Conservation (phyloP, 495 filamentous ascomycete genomes). For the Geopyxis carbonaria region DNA sequence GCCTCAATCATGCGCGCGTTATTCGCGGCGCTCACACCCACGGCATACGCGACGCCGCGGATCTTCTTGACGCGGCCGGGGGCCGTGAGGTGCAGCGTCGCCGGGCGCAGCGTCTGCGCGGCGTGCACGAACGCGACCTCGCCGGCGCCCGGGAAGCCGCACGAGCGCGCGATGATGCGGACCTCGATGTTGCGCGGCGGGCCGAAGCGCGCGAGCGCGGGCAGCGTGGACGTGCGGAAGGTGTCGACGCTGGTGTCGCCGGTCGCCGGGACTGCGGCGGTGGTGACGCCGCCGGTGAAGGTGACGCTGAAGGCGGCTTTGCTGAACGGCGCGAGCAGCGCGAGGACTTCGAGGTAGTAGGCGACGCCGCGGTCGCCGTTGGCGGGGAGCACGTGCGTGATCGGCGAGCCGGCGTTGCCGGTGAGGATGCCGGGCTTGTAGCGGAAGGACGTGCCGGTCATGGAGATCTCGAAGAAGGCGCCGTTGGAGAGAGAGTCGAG, state of each 20-base stretch:
- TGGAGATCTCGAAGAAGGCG: constrained; percentile 79
- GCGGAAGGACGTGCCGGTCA: constrained; percentile 79
- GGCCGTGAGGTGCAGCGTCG: constrained; percentile 81
- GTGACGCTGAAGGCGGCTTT: constrained; percentile 76
- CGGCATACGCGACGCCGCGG: constrained; percentile 81
- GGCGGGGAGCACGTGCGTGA: constrained; percentile 60
- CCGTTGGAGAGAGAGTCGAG: constrained; percentile 93
- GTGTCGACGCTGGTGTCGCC: constrained; percentile 73
- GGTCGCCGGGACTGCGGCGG: constrained; percentile 47
- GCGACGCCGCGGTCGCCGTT: constrained; percentile 63
- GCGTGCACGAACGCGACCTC: constrained; percentile 61
- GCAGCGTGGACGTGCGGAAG: constrained; percentile 81
- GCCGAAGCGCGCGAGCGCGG: constrained; percentile 75
- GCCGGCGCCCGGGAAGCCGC: constrained; percentile 80
- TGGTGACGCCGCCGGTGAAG: constrained; percentile 89
- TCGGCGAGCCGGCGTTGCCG: constrained; percentile 47
- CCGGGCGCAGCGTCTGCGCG: constrained; percentile 78
- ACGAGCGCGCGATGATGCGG: constrained; percentile 61
- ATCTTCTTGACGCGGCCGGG: constrained; percentile 75
- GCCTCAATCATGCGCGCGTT: constrained; percentile 91
- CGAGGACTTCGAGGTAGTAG: constrained; percentile 82
- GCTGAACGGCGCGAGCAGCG: constrained; percentile 80
- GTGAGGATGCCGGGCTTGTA: constrained; percentile 87
- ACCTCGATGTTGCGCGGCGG: constrained; percentile 74
- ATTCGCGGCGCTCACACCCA: constrained; percentile 74